Base-by-base conservation (phyloP, 345 rosid genomes). In the Brassica rapa region DNA sequence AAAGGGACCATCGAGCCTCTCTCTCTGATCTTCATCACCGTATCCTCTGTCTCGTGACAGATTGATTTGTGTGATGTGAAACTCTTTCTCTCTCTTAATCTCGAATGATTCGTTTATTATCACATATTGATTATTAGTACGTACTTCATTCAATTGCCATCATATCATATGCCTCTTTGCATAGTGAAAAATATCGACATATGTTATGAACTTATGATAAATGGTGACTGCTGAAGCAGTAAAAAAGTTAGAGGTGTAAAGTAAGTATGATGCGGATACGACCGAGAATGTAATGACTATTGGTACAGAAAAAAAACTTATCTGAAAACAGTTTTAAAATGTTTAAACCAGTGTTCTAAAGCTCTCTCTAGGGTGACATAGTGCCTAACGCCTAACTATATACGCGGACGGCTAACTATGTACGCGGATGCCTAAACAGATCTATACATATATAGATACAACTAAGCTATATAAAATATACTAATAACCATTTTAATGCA, bases 21-120 rank as follows among this genome's bases (percentile, higher is more conserved):
- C 56, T 51, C 32, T 61, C 65, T 79, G 7, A 68, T 74, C 66
- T 55, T 80, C 79, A 19, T 55, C 62, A 75, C 79, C 79, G 74
- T 79, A 74, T 74, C 83, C 55, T 80, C 66, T 68, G 75, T 62
- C 75, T 64, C 70, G 70, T 80, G 82, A 69, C 79, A 80, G 71
- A 62, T 80, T 62, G 71, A 62, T 68, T 80, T 80, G n/a, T 68
- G 64, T 80, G 82, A 79, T 73, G 77, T 67, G 37, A 73, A 74
- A 16, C 24, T 16, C 24, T 53, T 21, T n/a, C 53, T 43, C 53
- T 43, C 63, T 39, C 62, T 23, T 0, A 6, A 55, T 77, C 72
- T 77, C 72, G 21, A 72, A 79, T 73, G 46, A 67, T 72, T 79
- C 78, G 62, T 67, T 73, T 72, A 60, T 62, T 19, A 73, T 62